Evolutionary conservation across 805 yeast genomes (phyloP).

Genomic region (Naumovozyma castellii): DNA sequence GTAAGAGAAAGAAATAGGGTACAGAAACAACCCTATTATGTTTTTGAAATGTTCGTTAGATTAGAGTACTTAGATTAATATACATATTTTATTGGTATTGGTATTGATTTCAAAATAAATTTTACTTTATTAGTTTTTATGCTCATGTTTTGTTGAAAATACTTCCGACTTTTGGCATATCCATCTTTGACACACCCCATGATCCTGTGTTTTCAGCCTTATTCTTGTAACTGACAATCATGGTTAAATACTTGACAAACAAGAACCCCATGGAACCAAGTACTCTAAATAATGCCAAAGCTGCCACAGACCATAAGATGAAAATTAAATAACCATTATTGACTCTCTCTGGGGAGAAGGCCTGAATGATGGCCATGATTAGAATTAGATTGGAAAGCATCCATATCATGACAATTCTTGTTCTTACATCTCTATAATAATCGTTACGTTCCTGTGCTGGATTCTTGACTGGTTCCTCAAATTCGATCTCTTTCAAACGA

Average conservation of each 20-base stretch:
- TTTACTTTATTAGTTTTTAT: no score
- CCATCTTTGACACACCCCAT: not conserved
- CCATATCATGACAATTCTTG: conserved; percentile 95
- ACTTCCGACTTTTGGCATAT: not conserved
- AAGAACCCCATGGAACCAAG: conserved; percentile 71
- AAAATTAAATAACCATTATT: conserved; percentile 71
- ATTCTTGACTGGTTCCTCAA: conserved; percentile 22
- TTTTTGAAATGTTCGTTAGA: no score
- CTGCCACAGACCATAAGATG: conserved; percentile 89
- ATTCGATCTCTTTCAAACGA: conserved; percentile 29
- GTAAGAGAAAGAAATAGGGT: no score
- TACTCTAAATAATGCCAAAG: conserved; percentile 72
- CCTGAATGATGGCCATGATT: conserved; percentile 81
- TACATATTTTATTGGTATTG: no score
- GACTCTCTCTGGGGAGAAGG: conserved; percentile 56
- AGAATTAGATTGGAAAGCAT: conserved; percentile 70
- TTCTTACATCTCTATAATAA: conserved; percentile 89
- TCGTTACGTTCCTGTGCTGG: conserved; percentile 46
- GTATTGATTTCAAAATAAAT: no score
- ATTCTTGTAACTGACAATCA: conserved; percentile 32
- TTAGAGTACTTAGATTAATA: no score
- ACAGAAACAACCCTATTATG: no score
- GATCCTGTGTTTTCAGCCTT: conserved; percentile 32
- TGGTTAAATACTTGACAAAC: conserved; percentile 32
- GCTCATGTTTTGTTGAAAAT: not conserved